phyloP scores from a whole-genome alignment of 805 yeast genomes.

The Starmerella gropengiesseri region DNA sequence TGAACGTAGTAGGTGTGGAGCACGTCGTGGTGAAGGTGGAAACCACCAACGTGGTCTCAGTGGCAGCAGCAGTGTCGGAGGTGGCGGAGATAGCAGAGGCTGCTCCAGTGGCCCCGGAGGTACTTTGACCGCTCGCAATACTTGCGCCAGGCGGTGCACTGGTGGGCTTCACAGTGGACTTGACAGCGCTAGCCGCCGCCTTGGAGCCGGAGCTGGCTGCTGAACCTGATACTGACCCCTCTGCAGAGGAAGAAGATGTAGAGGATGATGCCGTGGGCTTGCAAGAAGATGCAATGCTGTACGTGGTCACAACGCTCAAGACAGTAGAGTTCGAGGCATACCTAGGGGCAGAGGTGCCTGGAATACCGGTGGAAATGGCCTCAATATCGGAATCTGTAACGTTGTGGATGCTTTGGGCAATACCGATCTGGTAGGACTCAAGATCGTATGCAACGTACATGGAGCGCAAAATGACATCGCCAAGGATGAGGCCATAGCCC shows the following conservation, averaged over 20 bases:
- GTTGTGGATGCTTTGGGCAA: conserved; percentile 40
- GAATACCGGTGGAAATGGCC: conserved; percentile 15
- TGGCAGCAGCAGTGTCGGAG: background rate
- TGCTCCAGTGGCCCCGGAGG: no score
- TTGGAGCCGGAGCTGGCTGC: background rate
- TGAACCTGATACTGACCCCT: background rate
- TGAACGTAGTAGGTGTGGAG: conserved; percentile 14
- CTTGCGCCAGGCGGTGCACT: no score
- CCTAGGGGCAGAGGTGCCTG: conserved; percentile 15
- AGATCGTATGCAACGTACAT: conserved; percentile 60
- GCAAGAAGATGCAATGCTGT: background rate
- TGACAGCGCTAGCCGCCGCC: no score
- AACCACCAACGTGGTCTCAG: conserved; percentile 1
- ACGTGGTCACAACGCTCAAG: background rate
- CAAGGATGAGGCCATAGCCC: conserved; percentile 42
- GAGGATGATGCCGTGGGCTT: background rate
- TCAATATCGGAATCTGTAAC: conserved; percentile 22
- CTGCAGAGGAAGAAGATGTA: background rate
- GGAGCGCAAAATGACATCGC: conserved; percentile 54
- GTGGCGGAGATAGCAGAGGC: background rate
- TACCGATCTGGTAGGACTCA: conserved; percentile 43
- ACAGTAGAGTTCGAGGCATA: conserved; percentile 7
- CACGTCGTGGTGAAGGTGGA: conserved; percentile 8
- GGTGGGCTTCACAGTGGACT: conserved; percentile 7
- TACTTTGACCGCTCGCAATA: no score